A percentile compares a stretch with the other conserved stretches of the same genome.
These are phyloP conservation scores for Gaeumannomyces tritici DNA, from an alignment of 2,329 filamentous ascomycete genomes.

Conservation along the genomic window DNA sequence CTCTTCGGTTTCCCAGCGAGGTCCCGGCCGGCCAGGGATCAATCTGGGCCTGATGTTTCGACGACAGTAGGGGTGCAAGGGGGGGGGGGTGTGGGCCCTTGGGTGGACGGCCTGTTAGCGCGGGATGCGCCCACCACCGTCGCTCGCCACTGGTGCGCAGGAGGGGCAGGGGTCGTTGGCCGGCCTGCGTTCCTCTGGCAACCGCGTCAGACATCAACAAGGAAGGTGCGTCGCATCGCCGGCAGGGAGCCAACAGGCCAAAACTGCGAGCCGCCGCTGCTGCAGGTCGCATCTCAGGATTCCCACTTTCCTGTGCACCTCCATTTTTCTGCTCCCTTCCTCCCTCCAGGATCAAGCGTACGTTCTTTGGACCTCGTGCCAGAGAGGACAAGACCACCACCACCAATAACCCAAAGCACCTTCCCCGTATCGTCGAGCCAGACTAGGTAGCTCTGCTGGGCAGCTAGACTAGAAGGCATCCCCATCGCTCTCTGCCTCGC, in stretches of 20 bases:
- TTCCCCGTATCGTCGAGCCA: background rate
- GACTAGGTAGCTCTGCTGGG: background rate
- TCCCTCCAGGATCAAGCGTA: background rate
- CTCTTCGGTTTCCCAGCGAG: background rate
- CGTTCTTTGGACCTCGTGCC: background rate
- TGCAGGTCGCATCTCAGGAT: background rate
- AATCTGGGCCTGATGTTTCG: background rate
- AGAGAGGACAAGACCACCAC: background rate
- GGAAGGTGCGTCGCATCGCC: background rate
- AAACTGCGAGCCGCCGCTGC: background rate
- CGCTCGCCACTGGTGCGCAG: background rate
- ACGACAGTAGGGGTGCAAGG: background rate
- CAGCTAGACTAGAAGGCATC: background rate
- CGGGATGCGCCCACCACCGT: background rate
- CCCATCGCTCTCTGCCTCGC: background rate
- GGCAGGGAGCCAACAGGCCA: background rate
- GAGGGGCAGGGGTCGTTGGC: background rate
- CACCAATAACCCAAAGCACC: conserved; percentile 1
- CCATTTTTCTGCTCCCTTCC: background rate
- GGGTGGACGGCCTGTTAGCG: background rate
- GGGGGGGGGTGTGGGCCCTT: background rate
- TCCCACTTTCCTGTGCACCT: conserved; percentile 1
- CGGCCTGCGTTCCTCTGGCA: background rate
- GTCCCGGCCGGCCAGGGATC: background rate
- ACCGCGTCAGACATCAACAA: background rate